Base-by-base conservation (phyloP, 768 basidiomycete genomes). In the Tulasnella sp. region DNA sequence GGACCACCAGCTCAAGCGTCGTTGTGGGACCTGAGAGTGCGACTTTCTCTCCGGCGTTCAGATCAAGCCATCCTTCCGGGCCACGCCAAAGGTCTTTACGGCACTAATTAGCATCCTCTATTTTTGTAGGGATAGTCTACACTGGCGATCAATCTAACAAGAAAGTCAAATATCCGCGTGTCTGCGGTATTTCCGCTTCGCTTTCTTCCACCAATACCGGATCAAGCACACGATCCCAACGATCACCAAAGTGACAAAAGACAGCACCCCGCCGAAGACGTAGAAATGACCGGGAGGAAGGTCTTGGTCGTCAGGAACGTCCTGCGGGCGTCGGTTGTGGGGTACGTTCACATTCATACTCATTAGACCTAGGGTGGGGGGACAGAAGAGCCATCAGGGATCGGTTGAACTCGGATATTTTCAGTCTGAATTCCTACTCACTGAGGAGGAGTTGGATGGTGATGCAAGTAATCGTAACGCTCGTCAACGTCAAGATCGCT, bases 291-390 rank as follows among this genome's bases (percentile, higher is more conserved):
- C 80, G 17, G 74, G 78, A 0, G 79, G 77, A 3, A 77, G 75
- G 62, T 80, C 77, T 29, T 70, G 14, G 78, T 44, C 22, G 73
- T 77, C 75, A 4, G 67, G 39, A 39, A 44, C 42, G 22, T 47
- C 44, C 11, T 17, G 39, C 22, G 22, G 70, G 40, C 32, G 59
- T 1, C 63, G 77, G 78, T 91, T 90, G n/a, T 78, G 78, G 0
- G 92, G 93, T 3, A 92, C 75, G 5, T 74, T 78, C 52, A 89
- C 76, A 77, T 97, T 96, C 78, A 88, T 80, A 3, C 90, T 89
- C 77, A 87, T 86, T 14, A 86, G 29, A 59, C 90, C 93, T 92
- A n/a, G n/a, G n/a, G n/a, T 77, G 9, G 69, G 16, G 26, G 22
- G 52, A 11, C 35, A 37, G 66, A 7, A 64, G 52, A 40, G 22